These are phyloP conservation scores for Pleurozium schreberi DNA, from an alignment of 225 moss, liverwort and hornwort species.

Conservation along the genomic window DNA sequence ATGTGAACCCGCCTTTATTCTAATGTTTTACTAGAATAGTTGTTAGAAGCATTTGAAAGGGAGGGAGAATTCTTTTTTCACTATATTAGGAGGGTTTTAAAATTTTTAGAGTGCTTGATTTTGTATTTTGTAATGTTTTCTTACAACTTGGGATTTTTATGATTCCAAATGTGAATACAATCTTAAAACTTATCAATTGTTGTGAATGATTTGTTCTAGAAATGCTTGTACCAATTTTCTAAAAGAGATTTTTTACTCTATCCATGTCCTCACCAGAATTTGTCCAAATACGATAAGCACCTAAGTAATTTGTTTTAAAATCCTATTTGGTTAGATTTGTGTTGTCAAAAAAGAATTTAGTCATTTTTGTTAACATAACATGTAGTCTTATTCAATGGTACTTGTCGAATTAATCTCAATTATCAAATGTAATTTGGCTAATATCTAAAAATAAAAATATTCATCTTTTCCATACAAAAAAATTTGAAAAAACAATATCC, in stretches of 20 bases:
- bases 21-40: background rate
- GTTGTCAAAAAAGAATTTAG: no score
- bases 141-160: background rate
- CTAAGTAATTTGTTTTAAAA: background rate
- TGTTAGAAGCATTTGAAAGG: background rate
- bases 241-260: background rate
- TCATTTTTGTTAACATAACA: no score
- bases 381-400: no score
- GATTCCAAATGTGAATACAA: background rate
- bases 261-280: background rate
- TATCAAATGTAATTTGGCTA: no score
- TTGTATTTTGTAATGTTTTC: background rate
- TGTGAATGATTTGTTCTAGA: background rate
- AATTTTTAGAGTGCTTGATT: background rate
- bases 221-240: background rate
- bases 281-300: fast-evolving
- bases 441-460: no score
- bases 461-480: no score
- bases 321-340: background rate
- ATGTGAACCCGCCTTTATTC: fast-evolving
- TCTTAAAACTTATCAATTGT: background rate
- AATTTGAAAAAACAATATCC: no score
- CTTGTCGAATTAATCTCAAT: no score
- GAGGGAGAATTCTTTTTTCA: background rate
- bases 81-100: background rate